Percentiles rank a stretch among this genome's conserved stretches.
Conservation (phyloP, 2,329 filamentous ascomycete genomes). For the Alternaria angustiovoidea region DNA sequence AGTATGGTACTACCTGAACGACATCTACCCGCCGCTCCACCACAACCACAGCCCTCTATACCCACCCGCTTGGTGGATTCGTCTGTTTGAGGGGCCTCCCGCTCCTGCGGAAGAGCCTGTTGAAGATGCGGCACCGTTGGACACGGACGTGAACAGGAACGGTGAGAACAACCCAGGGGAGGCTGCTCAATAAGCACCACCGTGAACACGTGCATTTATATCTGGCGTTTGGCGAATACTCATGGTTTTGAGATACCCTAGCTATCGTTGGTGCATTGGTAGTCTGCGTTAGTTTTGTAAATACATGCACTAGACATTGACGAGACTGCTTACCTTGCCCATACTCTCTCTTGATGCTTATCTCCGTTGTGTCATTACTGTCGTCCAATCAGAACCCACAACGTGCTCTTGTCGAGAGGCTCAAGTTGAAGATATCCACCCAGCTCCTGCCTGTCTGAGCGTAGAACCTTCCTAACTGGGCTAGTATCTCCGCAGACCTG, state of each 20-base stretch:
- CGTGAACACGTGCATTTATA: conserved; percentile 1
- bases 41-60: conserved; percentile 85
- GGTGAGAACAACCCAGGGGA: conserved; percentile 19
- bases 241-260: conserved; percentile 39
- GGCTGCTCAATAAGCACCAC: conserved; percentile 22
- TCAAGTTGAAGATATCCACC: neutral
- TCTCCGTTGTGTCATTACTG: neutral
- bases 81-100: conserved; percentile 71
- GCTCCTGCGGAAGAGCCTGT: conserved; percentile 27
- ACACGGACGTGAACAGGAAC: neutral
- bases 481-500: conserved; percentile 33
- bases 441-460: conserved; percentile 9
- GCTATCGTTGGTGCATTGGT: conserved; percentile 11
- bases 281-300: neutral
- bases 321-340: neutral
- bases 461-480: conserved; percentile 36
- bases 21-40: conserved; percentile 93
- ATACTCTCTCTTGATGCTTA: neutral
- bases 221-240: conserved; percentile 33
- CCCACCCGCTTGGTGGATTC: conserved; percentile 88
- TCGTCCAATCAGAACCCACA: conserved; percentile 9
- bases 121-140: conserved; percentile 17
- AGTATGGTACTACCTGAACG: conserved; percentile 97
- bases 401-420: conserved; percentile 8
- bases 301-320: neutral